Base-by-base conservation (phyloP, 768 basidiomycete species). In the Leccinum truebloodii region DNA sequence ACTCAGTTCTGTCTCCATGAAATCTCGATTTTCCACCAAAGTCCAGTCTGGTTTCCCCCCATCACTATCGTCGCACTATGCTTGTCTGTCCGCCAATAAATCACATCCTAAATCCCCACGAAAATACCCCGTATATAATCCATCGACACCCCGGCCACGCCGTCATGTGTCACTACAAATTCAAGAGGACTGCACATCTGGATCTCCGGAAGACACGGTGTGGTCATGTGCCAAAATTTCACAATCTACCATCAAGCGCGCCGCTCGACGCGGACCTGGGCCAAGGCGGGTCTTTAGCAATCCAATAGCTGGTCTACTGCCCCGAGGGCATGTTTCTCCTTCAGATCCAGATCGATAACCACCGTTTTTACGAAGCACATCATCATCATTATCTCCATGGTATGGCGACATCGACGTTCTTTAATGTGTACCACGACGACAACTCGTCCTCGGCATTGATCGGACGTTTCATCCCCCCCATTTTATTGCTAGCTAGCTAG, bases 191-290 rank as follows among this genome's bases (percentile, higher is more conserved):
- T 52, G 34, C 39, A 48, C 51, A 54, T 52, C 60, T 48, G 59
- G n/a, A 8, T 52, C 58, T 6, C 39, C 63, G 4, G 62, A 54
- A 55, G 61, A 65, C 24, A 39, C 8, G 34, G 28, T 72, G 32
- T 73, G 72, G 72, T 72, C 72, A 35, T 73, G 72, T 65, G 72
- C 72, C 34, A 73, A 75, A 53, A 73, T 73, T 13, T 64, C 72
- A 0, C 72, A 58, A 26, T 73, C 72, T 37, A 22, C 59, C 35
- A 16, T 44, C 7, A 73, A 73, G 53, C 68, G 63, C n/a, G 62
- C 70, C 49, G 63, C 72, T 59, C 72, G 72, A 61, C 61, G 63
- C n/a, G 61, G 66, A 9, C 57, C 63, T 20, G 4, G 57, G 3
- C 59, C 62, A 59, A 61, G 63, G 53, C 71, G 69, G 32, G 58